Percentiles rank a stretch among this genome's conserved stretches.
Conservation (phyloP, 2,329 filamentous ascomycete genomes). For the Nemania sp. region DNA sequence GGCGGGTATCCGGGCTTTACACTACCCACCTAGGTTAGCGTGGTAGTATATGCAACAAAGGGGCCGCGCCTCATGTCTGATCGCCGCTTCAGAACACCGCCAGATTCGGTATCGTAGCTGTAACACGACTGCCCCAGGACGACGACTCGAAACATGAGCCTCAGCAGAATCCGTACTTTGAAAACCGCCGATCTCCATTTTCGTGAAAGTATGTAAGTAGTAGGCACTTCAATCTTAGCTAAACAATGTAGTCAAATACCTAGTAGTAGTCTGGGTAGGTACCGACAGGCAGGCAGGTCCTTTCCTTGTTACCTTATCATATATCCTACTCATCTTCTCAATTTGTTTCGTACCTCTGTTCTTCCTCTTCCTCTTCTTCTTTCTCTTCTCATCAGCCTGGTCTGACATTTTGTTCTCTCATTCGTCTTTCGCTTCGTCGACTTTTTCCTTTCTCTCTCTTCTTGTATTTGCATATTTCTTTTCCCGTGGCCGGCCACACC, state of each 20-base stretch:
- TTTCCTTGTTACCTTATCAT: conserved; percentile 10
- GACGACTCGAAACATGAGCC: conserved; percentile 25
- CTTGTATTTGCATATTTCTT: background rate
- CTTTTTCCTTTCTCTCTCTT: conserved; percentile 13
- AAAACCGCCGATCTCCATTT: no score
- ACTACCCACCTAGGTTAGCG: no score
- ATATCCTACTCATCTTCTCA: background rate
- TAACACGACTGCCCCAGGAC: conserved; percentile 9
- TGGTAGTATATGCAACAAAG: conserved; percentile 25
- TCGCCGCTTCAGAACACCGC: conserved; percentile 28
- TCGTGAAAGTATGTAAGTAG: no score
- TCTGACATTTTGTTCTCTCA: conserved; percentile 20
- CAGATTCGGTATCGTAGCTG: conserved; percentile 21
- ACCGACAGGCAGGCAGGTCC: background rate
- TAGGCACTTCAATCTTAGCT: no score
- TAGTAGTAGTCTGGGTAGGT: no score
- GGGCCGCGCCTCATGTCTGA: conserved; percentile 23
- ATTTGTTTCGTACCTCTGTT: conserved; percentile 3
- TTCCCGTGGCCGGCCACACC: conserved; percentile 36
- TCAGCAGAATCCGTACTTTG: conserved; percentile 4
- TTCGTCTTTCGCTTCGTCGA: conserved; percentile 30
- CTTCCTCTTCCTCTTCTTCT: conserved; percentile 16
- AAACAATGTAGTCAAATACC: no score
- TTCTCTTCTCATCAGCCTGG: conserved; percentile 31
- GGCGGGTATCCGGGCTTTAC: background rate